Evolutionary conservation across 139 green algal genomes (phyloP).

Genomic region (Chlorella sp.): DNA sequence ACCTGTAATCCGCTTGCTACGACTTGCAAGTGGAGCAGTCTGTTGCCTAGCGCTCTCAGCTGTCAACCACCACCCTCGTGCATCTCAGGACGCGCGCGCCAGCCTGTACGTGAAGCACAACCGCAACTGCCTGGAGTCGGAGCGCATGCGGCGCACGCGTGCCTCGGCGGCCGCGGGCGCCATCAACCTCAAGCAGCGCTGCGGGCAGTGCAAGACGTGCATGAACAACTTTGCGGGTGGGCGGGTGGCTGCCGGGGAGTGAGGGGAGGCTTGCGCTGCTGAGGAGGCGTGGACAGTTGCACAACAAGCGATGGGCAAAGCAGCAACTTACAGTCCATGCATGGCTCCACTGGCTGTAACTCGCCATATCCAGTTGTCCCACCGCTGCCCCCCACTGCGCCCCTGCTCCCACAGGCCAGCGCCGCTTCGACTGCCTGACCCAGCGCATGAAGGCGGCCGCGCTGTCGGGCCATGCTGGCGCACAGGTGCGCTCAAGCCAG

Average conservation of each 20-base stretch:
- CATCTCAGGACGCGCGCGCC: background rate
- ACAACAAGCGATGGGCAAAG: too few relatives aligned
- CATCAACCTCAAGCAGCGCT: constrained; percentile 60
- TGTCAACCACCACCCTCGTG: too few relatives aligned
- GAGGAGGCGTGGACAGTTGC: too few relatives aligned
- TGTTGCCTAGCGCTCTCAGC: too few relatives aligned
- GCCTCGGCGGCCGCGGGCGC: constrained; percentile 51
- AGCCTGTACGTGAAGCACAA: constrained; percentile 42
- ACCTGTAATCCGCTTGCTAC: too few relatives aligned
- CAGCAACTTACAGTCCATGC: too few relatives aligned
- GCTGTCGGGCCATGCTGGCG: constrained; percentile 64
- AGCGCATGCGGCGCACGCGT: constrained; percentile 53
- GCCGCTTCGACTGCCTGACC: constrained; percentile 73
- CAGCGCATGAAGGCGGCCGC: constrained; percentile 76
- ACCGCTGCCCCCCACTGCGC: too few relatives aligned
- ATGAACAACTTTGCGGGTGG: constrained; percentile 46
- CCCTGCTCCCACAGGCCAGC: constrained; percentile 36
- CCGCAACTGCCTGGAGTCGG: constrained; percentile 13
- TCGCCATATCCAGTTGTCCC: too few relatives aligned
- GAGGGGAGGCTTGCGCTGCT: too few relatives aligned
- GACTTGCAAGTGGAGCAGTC: too few relatives aligned
- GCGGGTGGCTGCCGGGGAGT: too few relatives aligned
- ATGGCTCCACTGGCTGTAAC: too few relatives aligned
- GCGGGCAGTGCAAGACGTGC: constrained; percentile 65
- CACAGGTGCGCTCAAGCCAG: constrained; percentile 29